These are phyloP conservation scores for Syzygium aqueum DNA, from an alignment of 345 rosid species.

Conservation along the genomic window DNA sequence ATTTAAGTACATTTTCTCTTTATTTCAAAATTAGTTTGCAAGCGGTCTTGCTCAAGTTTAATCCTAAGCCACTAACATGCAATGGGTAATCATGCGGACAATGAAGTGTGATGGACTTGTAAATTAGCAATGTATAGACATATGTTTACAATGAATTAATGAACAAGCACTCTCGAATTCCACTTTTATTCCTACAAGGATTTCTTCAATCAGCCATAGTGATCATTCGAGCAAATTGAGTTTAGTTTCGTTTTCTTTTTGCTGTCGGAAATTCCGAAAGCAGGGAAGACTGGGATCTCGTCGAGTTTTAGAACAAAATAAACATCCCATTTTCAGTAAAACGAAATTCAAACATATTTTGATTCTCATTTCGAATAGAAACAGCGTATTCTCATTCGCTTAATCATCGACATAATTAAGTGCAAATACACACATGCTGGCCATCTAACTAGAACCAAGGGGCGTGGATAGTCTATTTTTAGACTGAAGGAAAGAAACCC, in stretches of 20 bases:
- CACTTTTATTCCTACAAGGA: background rate
- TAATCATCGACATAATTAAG: background rate
- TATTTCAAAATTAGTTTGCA: background rate
- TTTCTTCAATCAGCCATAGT: background rate
- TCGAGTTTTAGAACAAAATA: background rate
- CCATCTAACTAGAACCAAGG: background rate
- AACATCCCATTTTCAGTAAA: background rate
- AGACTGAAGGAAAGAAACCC: background rate
- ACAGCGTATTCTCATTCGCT: accelerated
- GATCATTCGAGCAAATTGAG: background rate
- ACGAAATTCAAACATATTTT: background rate
- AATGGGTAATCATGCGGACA: background rate
- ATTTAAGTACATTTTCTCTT: background rate
- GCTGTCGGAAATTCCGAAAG: background rate
- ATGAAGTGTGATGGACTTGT: background rate
- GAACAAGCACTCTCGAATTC: background rate
- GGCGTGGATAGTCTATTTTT: background rate
- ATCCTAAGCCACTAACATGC: too few species aligned
- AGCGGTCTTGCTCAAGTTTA: background rate
- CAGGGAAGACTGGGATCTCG: background rate
- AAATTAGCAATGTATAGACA: background rate
- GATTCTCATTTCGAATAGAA: background rate
- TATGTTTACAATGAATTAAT: background rate
- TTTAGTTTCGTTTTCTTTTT: background rate
- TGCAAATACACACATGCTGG: background rate